Base-by-base conservation (phyloP, 352 stramenopile genomes). In the Globisporangium barbulae region DNA sequence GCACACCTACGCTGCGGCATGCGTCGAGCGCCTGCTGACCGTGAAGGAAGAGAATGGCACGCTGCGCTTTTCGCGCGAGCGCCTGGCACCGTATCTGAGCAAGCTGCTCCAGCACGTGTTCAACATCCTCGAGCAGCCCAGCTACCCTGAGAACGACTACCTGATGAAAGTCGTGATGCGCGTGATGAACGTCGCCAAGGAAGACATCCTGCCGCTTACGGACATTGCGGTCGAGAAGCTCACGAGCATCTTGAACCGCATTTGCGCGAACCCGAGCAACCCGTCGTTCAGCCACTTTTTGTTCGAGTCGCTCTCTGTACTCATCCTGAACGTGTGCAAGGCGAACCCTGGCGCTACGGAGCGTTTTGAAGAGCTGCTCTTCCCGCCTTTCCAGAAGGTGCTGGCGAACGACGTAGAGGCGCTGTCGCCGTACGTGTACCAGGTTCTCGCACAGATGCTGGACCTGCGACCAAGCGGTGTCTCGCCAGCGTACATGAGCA, bases 281-380 rank as follows among this genome's bases (percentile, higher is more conserved):
- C 98, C 98, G 22, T 94, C 94, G 25, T 99, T 98, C 79, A 99
- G 98, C 67, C 98, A 99, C 75, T 99, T 97, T 67, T 76, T 99
- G 9, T 99, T 99, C 69, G 98, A 99, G 78, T 98, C 96, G 13
- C 88, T 99, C 41, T 98, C 97, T 0, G 94, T 98, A 21, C 73
- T 99, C 15, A 95, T 99, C 49, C 70, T 93, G 48, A 94, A 97
- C 48, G 93, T 98, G 9, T 98, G 92, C 72, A 91, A 94, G 67
- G 79, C 84, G 10, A 93, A 90, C 53, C 79, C 88, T 4, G 72
- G 62, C 10, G 76, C 83, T 4, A 94, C 81, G 0, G 88, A 93
- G 53, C 83, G 79, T 42, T 99, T 99, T 59, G 97, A 99, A 79
- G 73, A 78, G 19, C 75, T 98, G 19, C 84, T 99, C 7, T 99